Evolutionary conservation across 192 early-diverging fungal genomes (phyloP).

Genomic region (Irineochytrium annulatum): DNA sequence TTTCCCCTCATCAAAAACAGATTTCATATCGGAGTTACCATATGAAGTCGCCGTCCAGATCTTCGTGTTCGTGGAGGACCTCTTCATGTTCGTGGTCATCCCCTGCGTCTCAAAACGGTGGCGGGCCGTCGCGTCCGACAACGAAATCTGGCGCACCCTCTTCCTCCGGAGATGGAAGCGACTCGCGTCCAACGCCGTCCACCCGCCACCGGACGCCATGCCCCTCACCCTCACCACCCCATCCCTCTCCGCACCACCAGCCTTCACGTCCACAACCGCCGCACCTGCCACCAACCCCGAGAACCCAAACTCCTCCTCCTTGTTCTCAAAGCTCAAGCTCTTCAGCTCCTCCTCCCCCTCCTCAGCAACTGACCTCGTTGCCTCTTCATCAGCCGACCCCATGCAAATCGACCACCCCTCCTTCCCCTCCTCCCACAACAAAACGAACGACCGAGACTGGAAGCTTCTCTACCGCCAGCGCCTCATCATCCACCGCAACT

Average conservation of each 20-base stretch:
- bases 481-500: conserved; percentile 37
- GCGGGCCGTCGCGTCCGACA: conserved; percentile 31
- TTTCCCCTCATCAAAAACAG: conserved; percentile 10
- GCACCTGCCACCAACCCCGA: neutral
- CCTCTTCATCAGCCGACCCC: too few relatives aligned
- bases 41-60: conserved; percentile 47
- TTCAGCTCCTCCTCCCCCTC: neutral
- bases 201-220: neutral
- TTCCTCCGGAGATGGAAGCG: conserved; percentile 25
- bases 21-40: conserved; percentile 35
- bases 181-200: neutral
- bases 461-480: conserved; percentile 34
- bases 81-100: conserved; percentile 13
- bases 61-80: conserved; percentile 4
- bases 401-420: neutral
- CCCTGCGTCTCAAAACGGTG: conserved; percentile 35
- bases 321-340: conserved; percentile 6
- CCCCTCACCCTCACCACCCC: neutral
- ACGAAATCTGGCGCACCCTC: conserved; percentile 38
- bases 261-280: neutral
- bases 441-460: conserved; percentile 22
- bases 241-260: neutral
- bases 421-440: neutral
- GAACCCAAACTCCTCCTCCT: neutral
- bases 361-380: neutral